Conservation (phyloP, 202 grass and related monocot genomes). For the Sporobolus alterniflorus region DNA sequence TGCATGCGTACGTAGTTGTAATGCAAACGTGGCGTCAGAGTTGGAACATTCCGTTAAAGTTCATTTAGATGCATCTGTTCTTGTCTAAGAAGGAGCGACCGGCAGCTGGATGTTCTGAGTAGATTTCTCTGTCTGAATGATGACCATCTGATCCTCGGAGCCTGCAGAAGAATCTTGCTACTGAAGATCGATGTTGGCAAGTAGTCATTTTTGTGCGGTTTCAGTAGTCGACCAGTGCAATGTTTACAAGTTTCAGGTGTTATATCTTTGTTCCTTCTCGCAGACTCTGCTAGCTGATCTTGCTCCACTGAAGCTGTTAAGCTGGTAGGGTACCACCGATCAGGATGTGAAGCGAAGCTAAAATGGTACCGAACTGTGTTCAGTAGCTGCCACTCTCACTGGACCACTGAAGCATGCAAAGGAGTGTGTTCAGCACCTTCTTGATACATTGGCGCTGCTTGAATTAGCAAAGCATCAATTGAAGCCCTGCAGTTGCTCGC, state of each 20-base stretch:
- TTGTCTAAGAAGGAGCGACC: neutral
- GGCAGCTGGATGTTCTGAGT: constrained; percentile 16
- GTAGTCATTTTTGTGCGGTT: neutral
- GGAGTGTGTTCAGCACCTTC: neutral
- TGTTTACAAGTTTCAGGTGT: neutral
- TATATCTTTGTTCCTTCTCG: neutral
- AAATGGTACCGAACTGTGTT: neutral
- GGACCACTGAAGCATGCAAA: no score
- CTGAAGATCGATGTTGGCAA: neutral
- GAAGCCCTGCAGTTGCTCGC: neutral
- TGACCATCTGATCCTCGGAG: neutral
- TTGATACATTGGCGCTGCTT: neutral
- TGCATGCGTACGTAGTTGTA: neutral
- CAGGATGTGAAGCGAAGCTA: neutral
- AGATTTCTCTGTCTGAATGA: neutral
- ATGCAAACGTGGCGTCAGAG: neutral
- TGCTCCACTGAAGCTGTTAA: neutral
- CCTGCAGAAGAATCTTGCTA: neutral
- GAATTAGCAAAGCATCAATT: no score
- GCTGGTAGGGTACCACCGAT: neutral
- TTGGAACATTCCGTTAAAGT: neutral
- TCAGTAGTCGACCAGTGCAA: neutral
- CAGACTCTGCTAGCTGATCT: neutral
- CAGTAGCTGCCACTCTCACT: neutral
- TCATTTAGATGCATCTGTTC: neutral